Evolutionary conservation across 371 early-diverging fungal genomes (phyloP).

Genomic region (Mortierella sp.): DNA sequence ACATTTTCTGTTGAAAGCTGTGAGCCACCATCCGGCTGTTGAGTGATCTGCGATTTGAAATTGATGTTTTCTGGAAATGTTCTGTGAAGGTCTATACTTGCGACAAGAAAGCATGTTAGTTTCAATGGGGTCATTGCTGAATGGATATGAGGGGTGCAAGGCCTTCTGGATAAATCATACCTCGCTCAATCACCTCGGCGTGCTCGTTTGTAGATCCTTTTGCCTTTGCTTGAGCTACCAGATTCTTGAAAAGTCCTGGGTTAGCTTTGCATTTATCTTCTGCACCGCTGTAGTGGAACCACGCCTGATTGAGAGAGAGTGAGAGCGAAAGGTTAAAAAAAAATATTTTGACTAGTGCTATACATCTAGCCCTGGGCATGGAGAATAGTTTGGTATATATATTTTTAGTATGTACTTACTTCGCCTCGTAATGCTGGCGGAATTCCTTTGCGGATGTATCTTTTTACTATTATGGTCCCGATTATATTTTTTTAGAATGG

Average conservation of each 20-base stretch:
- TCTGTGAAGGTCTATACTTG: slow-evolving; percentile 74
- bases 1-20: slow-evolving; percentile 63
- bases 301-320: slow-evolving; percentile 61
- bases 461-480: slow-evolving; percentile 67
- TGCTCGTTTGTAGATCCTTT: slow-evolving; percentile 71
- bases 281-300: slow-evolving; percentile 90
- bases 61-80: slow-evolving; percentile 86
- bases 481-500: neutral
- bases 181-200: slow-evolving; percentile 83
- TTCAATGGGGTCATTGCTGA: too few relatives aligned
- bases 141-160: neutral
- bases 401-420: slow-evolving; percentile 52
- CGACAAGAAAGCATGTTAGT: neutral
- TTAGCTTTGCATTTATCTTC: slow-evolving; percentile 72
- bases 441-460: slow-evolving; percentile 88
- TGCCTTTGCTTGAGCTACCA: slow-evolving; percentile 66
- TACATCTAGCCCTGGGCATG: too few relatives aligned
- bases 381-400: too few relatives aligned
- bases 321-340: neutral
- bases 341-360: neutral
- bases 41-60: slow-evolving; percentile 66
- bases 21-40: slow-evolving; percentile 50
- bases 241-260: slow-evolving; percentile 70
- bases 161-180: slow-evolving; percentile 37
- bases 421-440: slow-evolving; percentile 81